Evolutionary conservation across 2,329 filamentous ascomycete species (phyloP).

Genomic region (Colletotrichum sp.): DNA sequence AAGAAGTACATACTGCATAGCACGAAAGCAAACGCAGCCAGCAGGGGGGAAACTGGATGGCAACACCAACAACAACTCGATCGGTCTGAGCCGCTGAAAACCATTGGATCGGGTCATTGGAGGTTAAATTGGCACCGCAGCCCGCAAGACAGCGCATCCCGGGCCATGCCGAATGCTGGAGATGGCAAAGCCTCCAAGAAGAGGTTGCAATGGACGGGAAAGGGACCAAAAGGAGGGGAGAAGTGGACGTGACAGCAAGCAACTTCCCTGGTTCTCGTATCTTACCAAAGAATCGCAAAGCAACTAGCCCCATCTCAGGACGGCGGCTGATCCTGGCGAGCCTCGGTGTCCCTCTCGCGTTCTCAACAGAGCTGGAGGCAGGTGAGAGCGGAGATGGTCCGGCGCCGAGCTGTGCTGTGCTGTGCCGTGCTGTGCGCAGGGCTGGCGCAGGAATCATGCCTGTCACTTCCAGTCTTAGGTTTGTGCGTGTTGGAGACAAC

Average conservation of each 20-base stretch:
- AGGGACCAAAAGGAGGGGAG: neutral
- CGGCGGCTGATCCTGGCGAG: neutral
- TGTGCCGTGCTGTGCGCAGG: neutral
- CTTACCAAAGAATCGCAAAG: conserved; percentile 18
- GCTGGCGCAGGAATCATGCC: neutral
- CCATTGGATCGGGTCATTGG: conserved; percentile 18
- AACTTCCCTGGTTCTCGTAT: neutral
- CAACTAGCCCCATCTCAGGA: neutral
- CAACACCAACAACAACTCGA: neutral
- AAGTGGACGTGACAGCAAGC: neutral
- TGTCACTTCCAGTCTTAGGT: neutral
- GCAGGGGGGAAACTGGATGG: neutral
- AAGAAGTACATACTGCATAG: neutral
- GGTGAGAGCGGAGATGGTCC: neutral
- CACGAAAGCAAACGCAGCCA: neutral
- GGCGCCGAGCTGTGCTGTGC: neutral
- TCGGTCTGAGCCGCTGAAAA: conserved; percentile 11
- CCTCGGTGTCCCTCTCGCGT: neutral
- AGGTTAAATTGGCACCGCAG: conserved; percentile 8
- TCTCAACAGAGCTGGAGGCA: neutral
- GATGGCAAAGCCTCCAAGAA: neutral
- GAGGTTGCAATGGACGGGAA: neutral
- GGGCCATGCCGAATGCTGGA: neutral
- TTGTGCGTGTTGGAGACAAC: neutral
- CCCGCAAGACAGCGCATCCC: neutral